Evolutionary conservation across 2,329 filamentous ascomycete species (phyloP), one percentile per base, ranked within the genome.

Genomic region (Aureobasidium leucospermi): DNA sequence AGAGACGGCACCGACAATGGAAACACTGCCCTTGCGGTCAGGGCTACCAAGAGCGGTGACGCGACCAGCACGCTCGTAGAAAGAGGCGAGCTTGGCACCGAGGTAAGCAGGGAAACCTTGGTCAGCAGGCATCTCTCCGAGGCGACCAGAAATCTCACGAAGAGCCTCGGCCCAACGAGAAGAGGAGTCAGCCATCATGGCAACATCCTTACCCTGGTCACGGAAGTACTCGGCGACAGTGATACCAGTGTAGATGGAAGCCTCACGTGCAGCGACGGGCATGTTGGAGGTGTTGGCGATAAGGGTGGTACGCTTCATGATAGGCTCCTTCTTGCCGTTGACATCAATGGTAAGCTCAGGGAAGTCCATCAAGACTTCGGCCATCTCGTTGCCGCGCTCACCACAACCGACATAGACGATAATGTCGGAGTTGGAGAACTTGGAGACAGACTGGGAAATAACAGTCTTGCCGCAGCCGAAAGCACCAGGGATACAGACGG

Each of bases 221-320:
- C 94, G 84, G 81, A 97, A 97, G 71, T 99, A 99, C 73, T 99
- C 94, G 43, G 90, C 89, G 0, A 96, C 87, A 0, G 90, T 96
- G 65, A 96, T 96, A 71, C 85, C 94, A 3, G 94, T 99, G 78
- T 99, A 99, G 73, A 99, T 99, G 65, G 94, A 99, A 60, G 94
- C 94, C 76, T 99, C 94, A 78, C 94, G 90, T 63, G 94, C 94
- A 65, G 94, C 94, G 70, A 99, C 94, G 63, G 94, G 94, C 94
- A 99, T 99, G 82, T 99, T 99, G 69, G 94, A 99, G 45, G 94
- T 99, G 78, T 99, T 99, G 75, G 94, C 94, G 72, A 99, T 97
- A 63, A 99, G 83, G 23, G 91, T 95, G 15, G 94, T 99, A 74
- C 94, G 93, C 85, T 99, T 99, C 94, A 99, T 99, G 80, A 99